Conservation (phyloP, 2,329 filamentous ascomycete species). For the Huntiella abstrusa region DNA sequence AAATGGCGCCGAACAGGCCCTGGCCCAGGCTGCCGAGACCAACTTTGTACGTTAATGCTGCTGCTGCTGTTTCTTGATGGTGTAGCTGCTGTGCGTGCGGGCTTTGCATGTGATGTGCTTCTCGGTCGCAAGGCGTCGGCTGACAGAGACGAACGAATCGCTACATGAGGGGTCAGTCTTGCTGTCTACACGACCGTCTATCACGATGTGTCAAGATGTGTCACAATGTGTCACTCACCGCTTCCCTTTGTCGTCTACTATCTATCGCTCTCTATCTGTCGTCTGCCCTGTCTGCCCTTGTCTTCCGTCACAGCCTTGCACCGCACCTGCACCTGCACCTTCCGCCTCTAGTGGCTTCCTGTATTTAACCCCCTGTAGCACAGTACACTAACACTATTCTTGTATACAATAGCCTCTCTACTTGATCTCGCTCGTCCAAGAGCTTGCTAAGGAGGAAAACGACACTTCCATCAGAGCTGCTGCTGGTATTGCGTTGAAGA, state of each 20-base stretch:
- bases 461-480: slow-evolving; percentile 75
- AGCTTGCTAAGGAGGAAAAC: slow-evolving; percentile 79
- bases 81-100: too few species aligned
- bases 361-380: neutral
- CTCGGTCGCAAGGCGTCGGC: too few species aligned
- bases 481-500: slow-evolving; percentile 91
- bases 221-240: too few species aligned
- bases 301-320: neutral
- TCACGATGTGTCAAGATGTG: too few species aligned
- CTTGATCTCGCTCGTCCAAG: slow-evolving; percentile 76
- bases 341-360: too few species aligned
- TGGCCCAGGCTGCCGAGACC: slow-evolving; percentile 75
- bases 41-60: slow-evolving; percentile 57
- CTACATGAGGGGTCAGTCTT: too few species aligned
- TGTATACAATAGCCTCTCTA: slow-evolving; percentile 54
- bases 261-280: too few species aligned
- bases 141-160: too few species aligned
- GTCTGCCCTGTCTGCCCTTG: too few species aligned
- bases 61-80: slow-evolving; percentile 5
- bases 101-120: too few species aligned
- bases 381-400: slow-evolving; percentile 1
- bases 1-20: slow-evolving; percentile 83
- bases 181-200: too few species aligned
- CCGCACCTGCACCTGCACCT: neutral
- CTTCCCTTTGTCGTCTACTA: too few species aligned